A percentile compares a stretch with the other conserved stretches of the same genome.
phyloP scores from a whole-genome alignment of 116 monocot genomes.

The Cymodocea nodosa region DNA sequence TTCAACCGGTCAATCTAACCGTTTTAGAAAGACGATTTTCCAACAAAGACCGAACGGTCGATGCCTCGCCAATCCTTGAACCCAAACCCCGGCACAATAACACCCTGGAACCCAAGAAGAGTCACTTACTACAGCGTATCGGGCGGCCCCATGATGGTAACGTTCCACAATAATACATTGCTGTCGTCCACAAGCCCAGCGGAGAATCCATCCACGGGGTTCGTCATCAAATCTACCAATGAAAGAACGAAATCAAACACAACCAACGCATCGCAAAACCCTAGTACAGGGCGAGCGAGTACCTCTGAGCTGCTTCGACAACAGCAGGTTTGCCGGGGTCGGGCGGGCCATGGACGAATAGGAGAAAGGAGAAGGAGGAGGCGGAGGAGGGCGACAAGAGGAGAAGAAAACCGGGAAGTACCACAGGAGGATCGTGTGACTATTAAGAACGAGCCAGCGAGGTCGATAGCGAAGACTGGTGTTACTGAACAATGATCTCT shows the following conservation, averaged over 20 bases:
- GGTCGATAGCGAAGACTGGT: no score
- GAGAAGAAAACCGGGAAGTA: no score
- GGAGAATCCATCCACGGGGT: slow-evolving; percentile 73
- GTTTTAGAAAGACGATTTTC: no score
- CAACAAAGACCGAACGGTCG: no score
- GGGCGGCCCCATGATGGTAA: slow-evolving; percentile 74
- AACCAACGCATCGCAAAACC: background rate
- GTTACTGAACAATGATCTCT: no score
- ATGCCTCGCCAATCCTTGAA: background rate
- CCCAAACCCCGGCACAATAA: background rate
- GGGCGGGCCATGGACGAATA: slow-evolving; percentile 24
- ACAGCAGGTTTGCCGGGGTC: slow-evolving; percentile 63
- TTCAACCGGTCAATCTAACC: no score
- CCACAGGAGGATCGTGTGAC: no score
- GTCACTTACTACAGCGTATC: slow-evolving; percentile 69
- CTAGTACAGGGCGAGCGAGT: background rate
- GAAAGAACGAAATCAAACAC: background rate
- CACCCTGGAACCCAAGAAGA: background rate
- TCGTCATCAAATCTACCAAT: slow-evolving; percentile 43
- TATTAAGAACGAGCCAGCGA: no score
- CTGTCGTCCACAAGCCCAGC: slow-evolving; percentile 60
- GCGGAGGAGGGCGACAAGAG: no score
- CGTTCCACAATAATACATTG: slow-evolving; percentile 73
- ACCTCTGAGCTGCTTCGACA: slow-evolving; percentile 65
- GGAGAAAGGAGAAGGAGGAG: background rate